These are phyloP conservation scores for Cyanodermella asteris DNA, from an alignment of 2,329 filamentous ascomycete species.

Conservation along the genomic window DNA sequence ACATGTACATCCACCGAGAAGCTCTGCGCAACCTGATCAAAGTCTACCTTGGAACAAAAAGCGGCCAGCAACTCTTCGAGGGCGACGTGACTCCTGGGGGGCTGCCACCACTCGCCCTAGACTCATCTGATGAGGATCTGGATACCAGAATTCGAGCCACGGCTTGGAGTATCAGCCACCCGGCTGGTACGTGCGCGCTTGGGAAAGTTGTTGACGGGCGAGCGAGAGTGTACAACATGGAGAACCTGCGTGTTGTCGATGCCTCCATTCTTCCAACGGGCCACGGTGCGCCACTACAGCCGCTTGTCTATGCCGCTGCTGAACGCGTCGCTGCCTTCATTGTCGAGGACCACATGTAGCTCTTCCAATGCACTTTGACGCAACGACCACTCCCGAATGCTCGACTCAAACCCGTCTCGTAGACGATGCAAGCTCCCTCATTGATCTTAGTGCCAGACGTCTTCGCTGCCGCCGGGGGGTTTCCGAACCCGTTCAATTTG, in stretches of 20 bases:
- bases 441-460: too few relatives aligned
- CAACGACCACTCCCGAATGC: too few relatives aligned
- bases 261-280: constrained; percentile 16
- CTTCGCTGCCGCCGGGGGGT: too few relatives aligned
- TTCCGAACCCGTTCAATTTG: too few relatives aligned
- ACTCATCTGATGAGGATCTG: constrained; percentile 21
- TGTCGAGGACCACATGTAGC: too few relatives aligned
- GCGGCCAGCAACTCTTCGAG: constrained; percentile 19
- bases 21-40: constrained; percentile 8
- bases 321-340: constrained; percentile 18
- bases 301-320: constrained; percentile 20
- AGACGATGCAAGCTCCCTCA: too few relatives aligned
- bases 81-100: constrained; percentile 10
- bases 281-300: constrained; percentile 16
- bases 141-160: constrained; percentile 14
- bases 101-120: constrained; percentile 4
- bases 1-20: constrained; percentile 22
- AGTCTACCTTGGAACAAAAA: constrained; percentile 10
- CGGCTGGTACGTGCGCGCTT: constrained; percentile 17
- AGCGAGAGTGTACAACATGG: constrained; percentile 12
- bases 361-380: too few relatives aligned
- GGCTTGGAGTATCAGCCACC: constrained; percentile 15
- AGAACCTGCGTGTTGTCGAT: constrained; percentile 16
- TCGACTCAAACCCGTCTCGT: too few relatives aligned
- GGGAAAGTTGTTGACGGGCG: constrained; percentile 15